Evolutionary conservation across 257 asterid species (phyloP), one percentile per base, ranked within the genome.

Genomic region (Perilla frutescens): DNA sequence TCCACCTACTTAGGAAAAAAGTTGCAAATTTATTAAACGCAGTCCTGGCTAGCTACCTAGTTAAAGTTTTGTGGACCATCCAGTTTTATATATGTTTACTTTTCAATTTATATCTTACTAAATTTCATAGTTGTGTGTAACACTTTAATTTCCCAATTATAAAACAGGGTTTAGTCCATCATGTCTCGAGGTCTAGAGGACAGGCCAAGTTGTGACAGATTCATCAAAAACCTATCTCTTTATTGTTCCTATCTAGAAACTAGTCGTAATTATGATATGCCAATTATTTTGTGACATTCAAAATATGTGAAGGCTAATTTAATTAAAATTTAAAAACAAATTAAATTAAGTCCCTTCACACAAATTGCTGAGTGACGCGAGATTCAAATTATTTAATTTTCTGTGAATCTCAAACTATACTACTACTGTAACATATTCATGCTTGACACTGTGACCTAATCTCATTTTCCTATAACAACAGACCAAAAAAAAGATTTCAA

Each of bases 251-350:
- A 34, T 64, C 70, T 49, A 72, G 11, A 36, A 60, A 34, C 77
- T 58, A 64, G 74, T 40, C 61, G 15, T 67, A 47, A 47, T 56
- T 59, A 64, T 56, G 67, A 63, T 55, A 56, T 64, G 73, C 48
- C 36, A 41, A 64, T 50, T 34, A 62, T 76, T 51, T 61, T n/a
- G 51, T 56, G 45, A 36, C 62, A 67, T 32, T 65, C 26, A 20
- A 20, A 20, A 20, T 14, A 43, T 2, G 5, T 31, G 1, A 60
- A n/a, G 31, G 53, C 26, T 59, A 34, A 4, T 20, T 20, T 20
- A 20, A 20, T 20, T 20, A 20, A 20, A 20, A 20, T 20, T 20
- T 32, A 7, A 8, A 43, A 6, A 43, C 29, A 29, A 7, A 63
- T 2, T 37, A 4, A 7, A 8, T 8, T 14, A 14, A 47, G 7